These are phyloP conservation scores for Talaromyces piceae DNA, from an alignment of 2,329 filamentous ascomycete species.

Conservation along the genomic window DNA sequence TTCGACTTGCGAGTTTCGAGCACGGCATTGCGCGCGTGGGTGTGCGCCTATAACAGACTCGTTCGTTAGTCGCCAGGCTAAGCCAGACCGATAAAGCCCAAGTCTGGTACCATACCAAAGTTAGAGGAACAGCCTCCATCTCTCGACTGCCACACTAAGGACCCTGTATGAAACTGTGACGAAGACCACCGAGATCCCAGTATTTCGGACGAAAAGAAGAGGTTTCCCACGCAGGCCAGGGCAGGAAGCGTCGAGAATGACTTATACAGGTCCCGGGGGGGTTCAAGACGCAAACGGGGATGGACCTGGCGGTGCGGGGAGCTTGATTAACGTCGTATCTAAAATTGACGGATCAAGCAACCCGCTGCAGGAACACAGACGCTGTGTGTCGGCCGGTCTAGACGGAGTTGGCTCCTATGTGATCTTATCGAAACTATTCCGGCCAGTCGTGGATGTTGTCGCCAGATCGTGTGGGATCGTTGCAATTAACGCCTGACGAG, in stretches of 20 bases:
- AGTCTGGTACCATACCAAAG: slow-evolving; percentile 53
- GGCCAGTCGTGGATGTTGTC: background rate
- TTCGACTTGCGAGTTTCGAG: slow-evolving; percentile 60
- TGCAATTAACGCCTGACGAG: background rate
- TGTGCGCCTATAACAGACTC: slow-evolving; percentile 58
- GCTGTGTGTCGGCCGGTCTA: background rate
- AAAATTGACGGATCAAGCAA: background rate
- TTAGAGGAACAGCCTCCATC: slow-evolving; percentile 66
- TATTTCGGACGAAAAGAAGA: background rate
- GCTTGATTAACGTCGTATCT: background rate
- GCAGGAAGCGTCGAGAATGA: background rate
- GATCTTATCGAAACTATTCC: background rate
- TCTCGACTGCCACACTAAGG: background rate
- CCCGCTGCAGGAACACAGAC: background rate
- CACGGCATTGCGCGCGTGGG: slow-evolving; percentile 78
- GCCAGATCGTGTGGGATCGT: background rate
- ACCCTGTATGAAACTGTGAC: background rate
- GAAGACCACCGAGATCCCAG: background rate
- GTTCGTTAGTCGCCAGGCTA: slow-evolving; percentile 8
- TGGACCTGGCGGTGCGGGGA: background rate
- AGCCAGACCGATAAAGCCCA: background rate
- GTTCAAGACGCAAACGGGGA: background rate
- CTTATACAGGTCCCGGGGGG: background rate
- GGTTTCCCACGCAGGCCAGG: background rate
- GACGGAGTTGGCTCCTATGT: background rate